Evolutionary conservation across 2,329 filamentous ascomycete genomes (phyloP), one percentile per base, ranked within the genome.

Genomic region (Scytalidium sp.): DNA sequence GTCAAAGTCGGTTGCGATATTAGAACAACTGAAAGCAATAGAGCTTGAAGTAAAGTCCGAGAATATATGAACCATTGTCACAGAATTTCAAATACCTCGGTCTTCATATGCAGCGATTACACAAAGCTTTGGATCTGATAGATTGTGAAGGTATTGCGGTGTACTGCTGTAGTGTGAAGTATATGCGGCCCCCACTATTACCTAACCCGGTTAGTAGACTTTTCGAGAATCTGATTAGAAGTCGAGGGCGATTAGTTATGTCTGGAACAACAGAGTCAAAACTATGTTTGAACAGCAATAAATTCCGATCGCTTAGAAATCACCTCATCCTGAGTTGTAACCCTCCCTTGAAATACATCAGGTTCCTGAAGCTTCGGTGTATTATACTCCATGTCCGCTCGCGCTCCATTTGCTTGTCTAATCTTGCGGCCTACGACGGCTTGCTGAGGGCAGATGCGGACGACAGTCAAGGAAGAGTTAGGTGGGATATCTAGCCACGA

Each of bases 401-500:
- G 11, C 13, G 32, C 15, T 36, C 32, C 15, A 36, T 36, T 43
- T 43, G 19, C 20, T 19, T 19, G 41, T 20, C 32, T n/a, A n/a
- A 36, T 15, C 32, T 36, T 36, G 32, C 32, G 11, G 32, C 32
- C 32, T 9, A n/a, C 43, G 43, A 49, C 43, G 46, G 44, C 45
- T 54, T 50, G 46, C 43, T 49, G 47, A 55, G 49, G 19, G 48
- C 44, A 49, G 50, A 48, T 63, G 60, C 60, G 63, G 62, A 59
- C 54, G 53, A 59, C 52, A 51, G 50, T 51, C 50, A 48, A 56
- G 13, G 32, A 36, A 36, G 15, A 9, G 7, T n/a, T 41, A 43
- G 44, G 49, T 52, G 51, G 51, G 27, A 51, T 49, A 57, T 53
- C 46, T 54, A 50, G 49, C 43, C 50, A 52, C 46, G 19, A 70